phyloP scores from a whole-genome alignment of 495 filamentous ascomycete species.

The Pseudomonodictys pantanalensis region DNA sequence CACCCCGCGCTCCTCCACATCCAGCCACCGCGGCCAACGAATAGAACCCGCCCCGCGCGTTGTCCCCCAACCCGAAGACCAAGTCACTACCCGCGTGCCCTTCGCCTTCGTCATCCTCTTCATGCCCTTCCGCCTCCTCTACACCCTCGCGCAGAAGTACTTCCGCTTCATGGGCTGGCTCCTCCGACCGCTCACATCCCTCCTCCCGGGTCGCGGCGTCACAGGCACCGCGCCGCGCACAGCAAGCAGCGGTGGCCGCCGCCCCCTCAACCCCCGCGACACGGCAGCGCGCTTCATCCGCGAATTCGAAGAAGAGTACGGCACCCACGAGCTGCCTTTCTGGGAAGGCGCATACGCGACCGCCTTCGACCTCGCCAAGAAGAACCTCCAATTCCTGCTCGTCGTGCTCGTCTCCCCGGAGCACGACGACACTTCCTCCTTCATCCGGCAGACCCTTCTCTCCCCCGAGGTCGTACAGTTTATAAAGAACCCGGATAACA shows the following conservation, averaged over 20 bases:
- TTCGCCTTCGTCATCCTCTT: conserved; percentile 74
- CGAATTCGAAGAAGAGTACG: conserved; percentile 93
- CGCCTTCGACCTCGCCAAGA: conserved; percentile 81
- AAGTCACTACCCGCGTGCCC: conserved; percentile 63
- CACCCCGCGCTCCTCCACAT: conserved; percentile 35
- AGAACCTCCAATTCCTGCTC: conserved; percentile 83
- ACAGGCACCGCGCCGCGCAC: conserved; percentile 46
- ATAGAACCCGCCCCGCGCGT: conserved; percentile 73
- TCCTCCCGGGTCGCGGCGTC: conserved; percentile 41
- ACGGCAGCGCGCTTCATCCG: conserved; percentile 83
- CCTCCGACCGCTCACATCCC: conserved; percentile 79
- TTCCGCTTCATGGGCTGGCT: conserved; percentile 66
- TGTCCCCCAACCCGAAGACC: conserved; percentile 66
- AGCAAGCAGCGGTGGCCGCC: conserved; percentile 65
- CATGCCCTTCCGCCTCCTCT: conserved; percentile 76
- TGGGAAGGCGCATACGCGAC: conserved; percentile 86
- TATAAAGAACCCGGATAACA: conserved; percentile 66
- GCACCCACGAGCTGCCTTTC: conserved; percentile 64
- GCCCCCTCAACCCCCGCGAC: conserved; percentile 75
- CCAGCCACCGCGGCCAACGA: conserved; percentile 25
- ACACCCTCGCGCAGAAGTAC: conserved; percentile 60
- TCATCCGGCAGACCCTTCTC: conserved; percentile 77
- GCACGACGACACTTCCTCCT: conserved; percentile 86
- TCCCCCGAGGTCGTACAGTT: conserved; percentile 69
- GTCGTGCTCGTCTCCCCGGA: conserved; percentile 84